Evolutionary conservation across 2,329 filamentous ascomycete genomes (phyloP), one percentile per base, ranked within the genome.

Genomic region (Exutisphaerella laricina): DNA sequence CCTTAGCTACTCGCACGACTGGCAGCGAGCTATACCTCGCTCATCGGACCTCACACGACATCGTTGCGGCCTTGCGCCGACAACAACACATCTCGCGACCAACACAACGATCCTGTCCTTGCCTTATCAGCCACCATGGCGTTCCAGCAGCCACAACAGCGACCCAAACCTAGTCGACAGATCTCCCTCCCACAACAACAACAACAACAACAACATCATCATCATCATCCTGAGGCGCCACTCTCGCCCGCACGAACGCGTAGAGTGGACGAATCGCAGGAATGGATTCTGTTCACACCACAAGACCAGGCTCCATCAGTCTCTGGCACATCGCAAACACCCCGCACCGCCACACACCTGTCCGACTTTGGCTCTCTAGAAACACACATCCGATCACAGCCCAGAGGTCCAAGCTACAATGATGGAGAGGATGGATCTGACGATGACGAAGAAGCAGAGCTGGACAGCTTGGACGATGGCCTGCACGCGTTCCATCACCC

Each of bases 401-500:
- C 57, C 20, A 33, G 10, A 17, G 35, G 43, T 28, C 43, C 43
- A 13, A 49, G 72, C 71, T 34, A 67, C 66, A 68, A 69, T 30
- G 62, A 65, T 32, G 60, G 56, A 14, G 66, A 68, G 29, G 61
- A 65, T 46, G 69, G 65, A 10, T 71, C 65, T 4, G 69, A 66
- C 9, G 48, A 51, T 18, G 64, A 71, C 28, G 72, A 74, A 16
- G 79, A 82, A 41, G 80, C 75, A 18, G 90, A 97, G 62, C 73
- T 97, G 32, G 92, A 98, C 63, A 95, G 88, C 61, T 74, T 97
- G 29, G 90, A 97, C 62, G 89, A 90, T 60, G 89, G 94, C 41
- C 73, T 97, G 1, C 84, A 89, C 51, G 89, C 88, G 31, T 96
- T 96, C 60, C 80, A 88, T 39, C 80, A 87, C 32, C 71, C 69